Evolutionary conservation across 805 yeast genomes (phyloP), one percentile per base, ranked within the genome.

Genomic region (Suhomyces canberraensis): DNA sequence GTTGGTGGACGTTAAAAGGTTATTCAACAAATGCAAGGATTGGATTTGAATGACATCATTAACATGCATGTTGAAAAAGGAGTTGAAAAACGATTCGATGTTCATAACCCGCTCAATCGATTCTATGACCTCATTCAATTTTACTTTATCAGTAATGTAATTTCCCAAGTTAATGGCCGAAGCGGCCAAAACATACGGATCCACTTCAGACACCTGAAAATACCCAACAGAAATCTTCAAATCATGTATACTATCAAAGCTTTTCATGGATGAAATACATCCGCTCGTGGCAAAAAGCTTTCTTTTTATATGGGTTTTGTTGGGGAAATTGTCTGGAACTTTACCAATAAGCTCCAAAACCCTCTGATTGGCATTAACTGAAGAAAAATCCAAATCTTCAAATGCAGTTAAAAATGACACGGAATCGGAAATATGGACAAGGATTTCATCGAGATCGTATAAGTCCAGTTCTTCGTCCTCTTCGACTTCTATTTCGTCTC

Each of bases 21-120:
- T 62, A 31, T 51, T 61, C 33, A 66, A 45, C 39, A 62, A 40
- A 42, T 68, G 73, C 30, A 60, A 45, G 4, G 61, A 50, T 44
- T 68, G 73, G 37, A 49, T 51, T 36, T 64, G 71, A 4, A 67
- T 52, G 5, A 66, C 52, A 37, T 68, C 73, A 18, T 47, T 48
- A 37, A 60, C 51, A 1, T 36, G 35, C 18, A 41, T 45, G 15
- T 37, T 29, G 36, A 52, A 61, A 31, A 45, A 62, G 3, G 31
- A 28, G n/a, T 27, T 14, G 14, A 60, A 42, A 16, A 64, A 55
- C 3, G 14, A 15, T 3, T 35, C 36, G 13, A 51, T 28, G 6
- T 36, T 30, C 7, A 37, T 25, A 17, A 13, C 36, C 14, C 33
- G 15, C 1, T 31, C 38, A 5, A 42, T 33, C 14, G 44, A 31